phyloP scores from a whole-genome alignment of 83 land plant genomes.

The Isoetes engelmannii region DNA sequence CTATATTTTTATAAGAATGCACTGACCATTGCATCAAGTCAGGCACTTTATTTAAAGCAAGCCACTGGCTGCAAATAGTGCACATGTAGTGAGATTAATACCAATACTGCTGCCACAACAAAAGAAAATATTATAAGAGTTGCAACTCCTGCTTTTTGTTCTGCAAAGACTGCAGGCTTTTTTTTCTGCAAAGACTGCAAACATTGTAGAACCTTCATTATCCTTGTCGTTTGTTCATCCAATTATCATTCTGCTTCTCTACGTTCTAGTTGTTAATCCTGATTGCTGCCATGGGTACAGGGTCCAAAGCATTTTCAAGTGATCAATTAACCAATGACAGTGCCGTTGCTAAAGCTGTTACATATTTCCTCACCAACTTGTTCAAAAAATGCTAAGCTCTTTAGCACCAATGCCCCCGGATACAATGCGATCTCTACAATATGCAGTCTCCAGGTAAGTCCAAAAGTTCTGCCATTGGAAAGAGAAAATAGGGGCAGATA shows the following conservation, averaged over 20 bases:
- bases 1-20: constrained; percentile 9
- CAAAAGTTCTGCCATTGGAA: not conserved
- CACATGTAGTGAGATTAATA: constrained; percentile 25
- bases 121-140: constrained; percentile 16
- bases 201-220: not conserved
- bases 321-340: no score
- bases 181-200: constrained; percentile 28
- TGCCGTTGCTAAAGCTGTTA: not conserved
- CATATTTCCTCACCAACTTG: not conserved
- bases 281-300: not conserved
- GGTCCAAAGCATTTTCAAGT: no score
- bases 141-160: constrained; percentile 31
- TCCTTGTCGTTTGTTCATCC: not conserved
- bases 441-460: not conserved
- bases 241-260: not conserved
- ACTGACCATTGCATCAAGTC: constrained; percentile 33
- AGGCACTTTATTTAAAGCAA: constrained; percentile 24
- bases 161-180: constrained; percentile 31
- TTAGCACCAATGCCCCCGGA: no score
- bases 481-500: not conserved
- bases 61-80: constrained; percentile 27
- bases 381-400: no score
- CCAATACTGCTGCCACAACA: constrained; percentile 31
- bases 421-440: no score
- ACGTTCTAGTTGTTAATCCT: not conserved